Evolutionary conservation across 345 rosid genomes (phyloP).

Genomic region (Syzygium oleosum): DNA sequence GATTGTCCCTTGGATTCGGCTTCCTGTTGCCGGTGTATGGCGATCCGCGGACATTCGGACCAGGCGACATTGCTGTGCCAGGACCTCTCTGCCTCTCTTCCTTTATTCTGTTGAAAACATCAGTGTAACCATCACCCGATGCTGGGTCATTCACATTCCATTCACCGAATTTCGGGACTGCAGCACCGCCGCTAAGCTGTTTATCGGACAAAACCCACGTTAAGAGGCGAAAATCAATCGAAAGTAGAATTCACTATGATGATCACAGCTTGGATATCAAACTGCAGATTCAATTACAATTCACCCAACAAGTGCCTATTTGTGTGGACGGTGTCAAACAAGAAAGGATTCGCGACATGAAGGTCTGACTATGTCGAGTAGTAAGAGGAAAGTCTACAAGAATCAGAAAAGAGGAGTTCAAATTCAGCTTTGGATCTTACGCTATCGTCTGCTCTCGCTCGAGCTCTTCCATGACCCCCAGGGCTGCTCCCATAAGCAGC

Average conservation of each 20-base stretch:
- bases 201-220: neutral
- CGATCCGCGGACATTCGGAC: conserved; percentile 18
- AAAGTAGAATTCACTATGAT: neutral
- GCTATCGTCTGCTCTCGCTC: conserved; percentile 13
- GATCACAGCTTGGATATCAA: neutral
- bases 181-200: conserved; percentile 55
- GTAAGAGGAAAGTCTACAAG: neutral
- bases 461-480: conserved; percentile 37
- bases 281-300: neutral
- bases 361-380: neutral
- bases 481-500: conserved; percentile 22
- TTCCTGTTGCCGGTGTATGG: conserved; percentile 10
- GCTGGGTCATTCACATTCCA: conserved; percentile 81
- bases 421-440: neutral
- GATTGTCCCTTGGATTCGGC: neutral
- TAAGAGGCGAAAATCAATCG: neutral
- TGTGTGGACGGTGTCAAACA: no score
- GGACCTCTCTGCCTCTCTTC: conserved; percentile 53
- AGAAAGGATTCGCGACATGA: neutral
- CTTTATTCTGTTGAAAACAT: conserved; percentile 69
- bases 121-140: conserved; percentile 72
- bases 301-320: no score
- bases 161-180: conserved; percentile 83
- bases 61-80: conserved; percentile 1
- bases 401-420: neutral